phyloP scores from a whole-genome alignment of 2,329 filamentous ascomycete genomes.

The Fonsecaea erecta region DNA sequence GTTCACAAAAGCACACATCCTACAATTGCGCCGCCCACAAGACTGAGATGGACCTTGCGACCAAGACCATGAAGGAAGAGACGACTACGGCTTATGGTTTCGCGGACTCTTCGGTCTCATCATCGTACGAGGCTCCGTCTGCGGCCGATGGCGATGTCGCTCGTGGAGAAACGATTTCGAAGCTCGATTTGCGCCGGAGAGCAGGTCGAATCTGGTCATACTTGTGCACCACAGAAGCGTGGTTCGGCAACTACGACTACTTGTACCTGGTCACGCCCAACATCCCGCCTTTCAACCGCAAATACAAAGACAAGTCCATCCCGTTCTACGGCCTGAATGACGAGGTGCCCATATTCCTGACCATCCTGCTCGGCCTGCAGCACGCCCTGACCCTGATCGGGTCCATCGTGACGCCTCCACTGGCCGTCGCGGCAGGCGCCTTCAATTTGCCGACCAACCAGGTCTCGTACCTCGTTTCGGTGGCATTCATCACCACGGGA shows the following conservation, averaged over 20 bases:
- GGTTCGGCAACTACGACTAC: constrained; percentile 61
- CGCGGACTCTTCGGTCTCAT: constrained; percentile 12
- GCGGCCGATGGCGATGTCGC: too few relatives aligned
- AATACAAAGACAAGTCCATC: constrained; percentile 56
- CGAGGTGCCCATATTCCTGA: constrained; percentile 74
- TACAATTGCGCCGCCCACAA: too few relatives aligned
- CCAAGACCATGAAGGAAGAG: constrained; percentile 16
- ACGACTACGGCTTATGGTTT: constrained; percentile 19
- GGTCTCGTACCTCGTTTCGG: constrained; percentile 79
- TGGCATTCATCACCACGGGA: constrained; percentile 77
- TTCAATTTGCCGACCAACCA: constrained; percentile 66
- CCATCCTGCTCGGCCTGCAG: constrained; percentile 75
- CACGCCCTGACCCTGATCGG: constrained; percentile 78
- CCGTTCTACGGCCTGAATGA: constrained; percentile 87
- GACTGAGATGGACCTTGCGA: too few relatives aligned
- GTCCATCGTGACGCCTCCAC: constrained; percentile 76
- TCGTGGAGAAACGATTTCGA: too few relatives aligned
- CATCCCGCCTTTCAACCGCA: constrained; percentile 57
- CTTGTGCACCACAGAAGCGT: constrained; percentile 46
- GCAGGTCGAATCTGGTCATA: constrained; percentile 21
- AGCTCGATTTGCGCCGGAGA: too few relatives aligned
- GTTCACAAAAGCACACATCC: too few relatives aligned
- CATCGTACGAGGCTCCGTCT: background rate
- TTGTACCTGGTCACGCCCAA: constrained; percentile 60
- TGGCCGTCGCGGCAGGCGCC: constrained; percentile 67